These are phyloP conservation scores for Aspergillus pseudoglaucus DNA, from an alignment of 2,329 filamentous ascomycete species.

Conservation along the genomic window DNA sequence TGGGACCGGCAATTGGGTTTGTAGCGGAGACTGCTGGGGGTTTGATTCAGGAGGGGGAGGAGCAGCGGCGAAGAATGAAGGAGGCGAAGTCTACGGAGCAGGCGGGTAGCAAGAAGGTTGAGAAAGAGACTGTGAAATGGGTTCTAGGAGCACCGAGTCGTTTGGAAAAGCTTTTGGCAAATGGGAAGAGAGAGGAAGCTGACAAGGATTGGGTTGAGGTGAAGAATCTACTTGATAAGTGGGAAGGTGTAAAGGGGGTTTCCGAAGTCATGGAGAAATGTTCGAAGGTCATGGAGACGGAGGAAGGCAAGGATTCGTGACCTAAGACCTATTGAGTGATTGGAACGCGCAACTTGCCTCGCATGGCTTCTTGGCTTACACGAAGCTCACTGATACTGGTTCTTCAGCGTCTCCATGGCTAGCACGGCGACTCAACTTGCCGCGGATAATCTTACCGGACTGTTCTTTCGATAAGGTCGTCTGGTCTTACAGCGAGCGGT, in stretches of 20 bases:
- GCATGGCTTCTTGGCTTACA: background rate
- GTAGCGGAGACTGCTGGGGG: conserved; percentile 39
- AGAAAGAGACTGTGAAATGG: conserved; percentile 42
- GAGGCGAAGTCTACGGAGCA: conserved; percentile 16
- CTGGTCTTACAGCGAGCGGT: no score
- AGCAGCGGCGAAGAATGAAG: conserved; percentile 23
- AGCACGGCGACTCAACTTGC: no score
- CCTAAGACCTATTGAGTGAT: background rate
- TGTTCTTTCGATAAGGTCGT: no score
- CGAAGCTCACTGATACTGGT: background rate
- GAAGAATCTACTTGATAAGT: conserved; percentile 32
- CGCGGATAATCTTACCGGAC: no score
- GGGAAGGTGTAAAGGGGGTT: conserved; percentile 40
- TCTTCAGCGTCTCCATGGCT: no score
- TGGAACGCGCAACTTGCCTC: background rate
- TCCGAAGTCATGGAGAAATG: conserved; percentile 35
- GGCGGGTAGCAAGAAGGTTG: conserved; percentile 15
- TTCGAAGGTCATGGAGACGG: conserved; percentile 30
- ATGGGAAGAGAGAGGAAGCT: conserved; percentile 35
- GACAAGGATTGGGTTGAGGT: conserved; percentile 39
- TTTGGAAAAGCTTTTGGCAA: conserved; percentile 31
- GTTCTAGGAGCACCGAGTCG: conserved; percentile 36
- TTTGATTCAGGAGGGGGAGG: conserved; percentile 35
- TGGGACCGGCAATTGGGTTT: conserved; percentile 37
- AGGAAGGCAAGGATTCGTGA: conserved; percentile 19